These are phyloP conservation scores for Phytophthora podocarpi DNA, from an alignment of 352 stramenopile genomes.

Conservation along the genomic window DNA sequence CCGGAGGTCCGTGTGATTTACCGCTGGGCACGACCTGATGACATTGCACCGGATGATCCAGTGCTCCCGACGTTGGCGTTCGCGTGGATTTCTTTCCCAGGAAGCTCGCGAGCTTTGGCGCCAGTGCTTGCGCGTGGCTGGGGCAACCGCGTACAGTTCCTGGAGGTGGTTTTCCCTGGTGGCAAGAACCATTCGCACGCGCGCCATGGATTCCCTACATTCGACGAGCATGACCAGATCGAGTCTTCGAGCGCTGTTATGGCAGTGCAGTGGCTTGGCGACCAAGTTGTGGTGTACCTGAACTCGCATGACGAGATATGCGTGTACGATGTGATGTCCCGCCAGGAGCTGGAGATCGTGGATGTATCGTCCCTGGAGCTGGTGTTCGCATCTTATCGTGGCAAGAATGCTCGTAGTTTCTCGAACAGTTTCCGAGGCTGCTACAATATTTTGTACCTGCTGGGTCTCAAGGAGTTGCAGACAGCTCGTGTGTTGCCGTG, in stretches of 20 bases:
- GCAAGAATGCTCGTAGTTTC: slow-evolving; percentile 82
- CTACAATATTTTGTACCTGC: slow-evolving; percentile 93
- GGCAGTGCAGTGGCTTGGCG: slow-evolving; percentile 95
- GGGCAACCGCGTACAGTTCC: slow-evolving; percentile 94
- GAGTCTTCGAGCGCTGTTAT: slow-evolving; percentile 89
- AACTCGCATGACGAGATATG: slow-evolving; percentile 96
- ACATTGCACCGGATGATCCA: slow-evolving; percentile 71
- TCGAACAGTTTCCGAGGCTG: slow-evolving; percentile 92
- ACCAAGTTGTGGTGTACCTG: slow-evolving; percentile 95
- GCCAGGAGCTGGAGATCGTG: slow-evolving; percentile 94
- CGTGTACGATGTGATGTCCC: slow-evolving; percentile 96
- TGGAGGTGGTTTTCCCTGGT: slow-evolving; percentile 87
- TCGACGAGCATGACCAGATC: slow-evolving; percentile 94
- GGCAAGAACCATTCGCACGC: slow-evolving; percentile 74
- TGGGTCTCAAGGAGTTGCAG: slow-evolving; percentile 94
- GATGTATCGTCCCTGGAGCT: slow-evolving; percentile 94
- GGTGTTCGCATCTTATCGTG: slow-evolving; percentile 93
- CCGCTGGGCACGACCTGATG: slow-evolving; percentile 89
- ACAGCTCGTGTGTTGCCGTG: slow-evolving; percentile 92
- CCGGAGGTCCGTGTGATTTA: slow-evolving; percentile 95
- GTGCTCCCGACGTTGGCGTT: slow-evolving; percentile 95
- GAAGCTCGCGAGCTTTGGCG: slow-evolving; percentile 79
- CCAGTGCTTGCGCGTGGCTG: slow-evolving; percentile 93
- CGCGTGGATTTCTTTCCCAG: slow-evolving; percentile 91
- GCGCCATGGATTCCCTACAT: slow-evolving; percentile 93